Base-by-base conservation (phyloP, 1,284 basidiomycete species). In the Kalmanozyma brasiliensis region DNA sequence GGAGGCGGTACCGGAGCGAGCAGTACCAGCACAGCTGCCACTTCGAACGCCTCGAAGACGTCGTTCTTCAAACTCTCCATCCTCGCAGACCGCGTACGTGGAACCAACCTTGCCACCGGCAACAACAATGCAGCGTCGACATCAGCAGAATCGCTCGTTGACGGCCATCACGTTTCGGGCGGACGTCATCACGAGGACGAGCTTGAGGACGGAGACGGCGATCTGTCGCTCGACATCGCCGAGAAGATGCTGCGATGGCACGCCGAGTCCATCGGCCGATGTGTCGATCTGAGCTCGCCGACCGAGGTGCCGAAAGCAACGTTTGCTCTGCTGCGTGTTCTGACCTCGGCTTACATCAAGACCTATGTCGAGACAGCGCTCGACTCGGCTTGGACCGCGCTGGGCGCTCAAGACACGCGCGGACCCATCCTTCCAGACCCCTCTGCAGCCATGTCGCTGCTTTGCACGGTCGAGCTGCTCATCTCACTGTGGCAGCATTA, bases 401-500 rank as follows among this genome's bases (percentile, higher is more conserved):
- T 95, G 4, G 90, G 94, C 44, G 84, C 86, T 9, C 82, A 82
- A 53, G 95, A 98, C 77, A 69, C 51, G 22, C 64, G 79, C 1
- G 59, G 59, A 1, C 79, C 86, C 16, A 93, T 90, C 79, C 72
- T 85, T 80, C 94, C 94, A 0, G 90, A 87, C 71, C 84, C 97
- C 13, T 62, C 59, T n/a, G 36, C 64, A 7, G 49, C 59, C 4
- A 59, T 79, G 52, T 55, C 72, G 7, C 87, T 91, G 17, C 85
- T 98, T 57, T 87, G 87, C 65, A 86, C 87, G 1, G 88, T 91
- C n/a, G 94, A 96, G 82, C 87, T 96, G 48, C 90, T 96, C 59
- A 92, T 91, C 76, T 91, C 96, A 79, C 87, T 99, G 3, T 98
- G 94, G 94, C 96, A 98, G 82, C 91, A 93, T 82, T 99, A 98